These are phyloP conservation scores for Neurospora sp. DNA, from an alignment of 495 filamentous ascomycete genomes.

Conservation along the genomic window DNA sequence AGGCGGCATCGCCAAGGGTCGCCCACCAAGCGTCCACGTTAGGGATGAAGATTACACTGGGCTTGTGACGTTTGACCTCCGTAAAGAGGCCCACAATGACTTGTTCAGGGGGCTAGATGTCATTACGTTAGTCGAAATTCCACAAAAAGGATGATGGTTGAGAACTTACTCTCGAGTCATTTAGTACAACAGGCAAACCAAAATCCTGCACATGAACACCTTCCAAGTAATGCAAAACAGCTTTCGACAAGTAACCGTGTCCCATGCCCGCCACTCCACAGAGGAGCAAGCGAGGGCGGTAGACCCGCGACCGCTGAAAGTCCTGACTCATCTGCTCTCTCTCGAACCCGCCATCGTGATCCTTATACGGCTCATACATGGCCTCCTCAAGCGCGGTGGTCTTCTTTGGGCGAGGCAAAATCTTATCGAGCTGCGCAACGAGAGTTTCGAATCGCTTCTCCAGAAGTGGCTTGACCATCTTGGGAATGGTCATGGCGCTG, in stretches of 20 bases:
- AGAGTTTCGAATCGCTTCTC: conserved; percentile 59
- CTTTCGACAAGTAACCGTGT: conserved; percentile 82
- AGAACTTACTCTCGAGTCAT: conserved; percentile 41
- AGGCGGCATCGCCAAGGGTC: conserved; percentile 47
- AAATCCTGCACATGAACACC: conserved; percentile 92
- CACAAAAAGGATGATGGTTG: conserved; percentile 31
- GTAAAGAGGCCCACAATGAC: conserved; percentile 81
- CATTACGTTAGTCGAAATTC: conserved; percentile 12
- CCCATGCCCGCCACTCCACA: conserved; percentile 79
- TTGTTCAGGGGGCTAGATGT: conserved; percentile 59
- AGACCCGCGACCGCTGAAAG: conserved; percentile 82
- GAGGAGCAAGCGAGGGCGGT: conserved; percentile 77
- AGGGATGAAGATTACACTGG: conserved; percentile 91
- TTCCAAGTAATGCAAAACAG: conserved; percentile 81
- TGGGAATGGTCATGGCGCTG: conserved; percentile 66
- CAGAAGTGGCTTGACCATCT: conserved; percentile 71
- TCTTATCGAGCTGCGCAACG: conserved; percentile 54
- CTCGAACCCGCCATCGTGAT: conserved; percentile 64
- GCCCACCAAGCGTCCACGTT: conserved; percentile 78
- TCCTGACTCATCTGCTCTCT: conserved; percentile 80
- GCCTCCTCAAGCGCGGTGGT: conserved; percentile 88
- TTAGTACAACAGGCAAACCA: conserved; percentile 72
- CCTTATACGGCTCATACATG: conserved; percentile 78
- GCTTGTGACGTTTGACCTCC: conserved; percentile 88
- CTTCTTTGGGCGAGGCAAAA: conserved; percentile 74